phyloP scores from a whole-genome alignment of 1,284 basidiomycete genomes.

The Laetiporus sulphureus region DNA sequence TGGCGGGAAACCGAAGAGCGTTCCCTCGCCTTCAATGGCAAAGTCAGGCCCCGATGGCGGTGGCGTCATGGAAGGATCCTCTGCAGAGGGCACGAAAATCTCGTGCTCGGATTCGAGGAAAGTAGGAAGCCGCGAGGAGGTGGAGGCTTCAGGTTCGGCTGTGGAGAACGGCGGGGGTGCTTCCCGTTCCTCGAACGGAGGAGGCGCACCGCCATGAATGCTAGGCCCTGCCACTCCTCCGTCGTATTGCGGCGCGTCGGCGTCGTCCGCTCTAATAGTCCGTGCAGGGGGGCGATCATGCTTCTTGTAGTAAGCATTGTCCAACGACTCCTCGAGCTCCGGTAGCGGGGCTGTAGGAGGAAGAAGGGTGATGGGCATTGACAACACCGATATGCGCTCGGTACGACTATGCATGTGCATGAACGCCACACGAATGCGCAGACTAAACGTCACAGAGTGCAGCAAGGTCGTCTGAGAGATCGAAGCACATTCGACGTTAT shows the following conservation, averaged over 20 bases:
- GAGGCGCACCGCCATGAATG: conserved; percentile 55
- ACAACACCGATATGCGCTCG: conserved; percentile 52
- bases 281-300: conserved; percentile 69
- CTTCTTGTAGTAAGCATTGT: conserved; percentile 75
- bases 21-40: conserved; percentile 61
- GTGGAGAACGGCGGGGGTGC: conserved; percentile 71
- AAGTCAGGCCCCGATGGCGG: conserved; percentile 26
- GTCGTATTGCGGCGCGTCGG: conserved; percentile 60
- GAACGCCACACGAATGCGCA: conserved; percentile 64
- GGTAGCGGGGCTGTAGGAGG: conserved; percentile 69
- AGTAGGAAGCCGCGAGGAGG: conserved; percentile 55
- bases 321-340: conserved; percentile 61
- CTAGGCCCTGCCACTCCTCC: conserved; percentile 70
- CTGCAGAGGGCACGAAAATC: conserved; percentile 52
- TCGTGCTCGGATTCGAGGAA: conserved; percentile 69
- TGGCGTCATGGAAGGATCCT: conserved; percentile 28
- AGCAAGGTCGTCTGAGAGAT: conserved; percentile 72
- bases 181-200: conserved; percentile 77
- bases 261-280: conserved; percentile 63
- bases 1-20: conserved; percentile 60
- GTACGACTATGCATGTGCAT: conserved; percentile 59
- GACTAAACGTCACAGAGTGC: conserved; percentile 61
- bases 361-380: conserved; percentile 62
- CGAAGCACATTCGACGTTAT: conserved; percentile 56
- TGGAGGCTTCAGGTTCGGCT: conserved; percentile 49